Evolutionary conservation across 306 rosid genomes (phyloP).

Genomic region (Fragaria nilgerrensis): DNA sequence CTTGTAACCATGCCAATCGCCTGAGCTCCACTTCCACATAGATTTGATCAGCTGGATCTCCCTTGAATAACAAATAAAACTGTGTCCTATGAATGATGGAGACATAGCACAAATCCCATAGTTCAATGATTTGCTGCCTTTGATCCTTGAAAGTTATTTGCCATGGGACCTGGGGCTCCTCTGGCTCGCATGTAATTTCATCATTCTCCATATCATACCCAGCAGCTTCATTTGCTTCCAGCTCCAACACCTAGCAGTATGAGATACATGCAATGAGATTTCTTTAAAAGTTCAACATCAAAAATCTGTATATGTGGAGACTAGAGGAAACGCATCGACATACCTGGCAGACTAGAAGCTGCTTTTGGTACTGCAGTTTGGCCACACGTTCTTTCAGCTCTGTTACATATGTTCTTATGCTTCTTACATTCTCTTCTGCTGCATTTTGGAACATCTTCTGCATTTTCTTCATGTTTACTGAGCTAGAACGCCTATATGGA

Average conservation of each 20-base stretch:
- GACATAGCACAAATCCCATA: constrained; percentile 88
- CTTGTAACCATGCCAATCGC: constrained; percentile 91
- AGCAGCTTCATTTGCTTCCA: constrained; percentile 91
- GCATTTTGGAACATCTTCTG: constrained; percentile 99
- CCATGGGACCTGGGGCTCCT: constrained; percentile 74
- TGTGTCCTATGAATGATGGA: constrained; percentile 96
- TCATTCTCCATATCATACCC: constrained; percentile 76
- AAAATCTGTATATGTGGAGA: not conserved
- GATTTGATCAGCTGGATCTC: constrained; percentile 92
- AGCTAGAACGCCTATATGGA: constrained; percentile 77
- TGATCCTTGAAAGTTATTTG: constrained; percentile 75
- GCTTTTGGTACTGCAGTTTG: constrained; percentile 95
- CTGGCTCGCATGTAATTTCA: constrained; percentile 49
- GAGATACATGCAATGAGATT: not conserved
- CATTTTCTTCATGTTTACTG: constrained; percentile 99
- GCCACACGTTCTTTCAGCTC: constrained; percentile 99
- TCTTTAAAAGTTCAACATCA: not conserved
- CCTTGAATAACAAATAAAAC: constrained; percentile 90
- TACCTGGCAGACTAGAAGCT: constrained; percentile 98
- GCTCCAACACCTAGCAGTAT: constrained; percentile 77
- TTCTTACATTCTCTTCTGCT: constrained; percentile 99
- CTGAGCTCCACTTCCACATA: constrained; percentile 96
- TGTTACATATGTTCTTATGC: constrained; percentile 91
- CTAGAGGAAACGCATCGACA: not conserved
- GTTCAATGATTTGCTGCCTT: constrained; percentile 80